Evolutionary conservation across 2,329 filamentous ascomycete genomes (phyloP).

Genomic region (Penicillium sp.): DNA sequence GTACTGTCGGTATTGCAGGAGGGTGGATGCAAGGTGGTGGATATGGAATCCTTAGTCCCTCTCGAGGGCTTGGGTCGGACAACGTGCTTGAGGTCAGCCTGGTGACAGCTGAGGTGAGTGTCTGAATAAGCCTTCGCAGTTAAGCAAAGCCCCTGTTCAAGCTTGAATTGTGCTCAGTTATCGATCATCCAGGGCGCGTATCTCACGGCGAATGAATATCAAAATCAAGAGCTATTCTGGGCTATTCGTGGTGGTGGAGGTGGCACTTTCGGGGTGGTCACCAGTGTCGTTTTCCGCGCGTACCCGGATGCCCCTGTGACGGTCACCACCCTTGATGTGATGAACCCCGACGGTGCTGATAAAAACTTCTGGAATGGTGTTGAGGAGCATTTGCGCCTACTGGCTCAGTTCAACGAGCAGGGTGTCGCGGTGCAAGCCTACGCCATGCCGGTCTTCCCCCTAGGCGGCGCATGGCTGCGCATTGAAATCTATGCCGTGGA

Average conservation of each 20-base stretch:
- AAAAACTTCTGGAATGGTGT: background rate
- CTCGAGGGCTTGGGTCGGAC: slow-evolving; percentile 48
- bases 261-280: slow-evolving; percentile 9
- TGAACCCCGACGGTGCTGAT: background rate
- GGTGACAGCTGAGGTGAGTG: slow-evolving; percentile 37
- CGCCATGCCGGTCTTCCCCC: background rate
- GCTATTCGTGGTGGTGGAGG: slow-evolving; percentile 30
- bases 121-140: too few species aligned
- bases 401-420: background rate
- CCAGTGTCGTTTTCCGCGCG: background rate
- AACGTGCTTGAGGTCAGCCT: slow-evolving; percentile 47
- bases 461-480: background rate
- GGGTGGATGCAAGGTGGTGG: slow-evolving; percentile 40
- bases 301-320: background rate
- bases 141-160: too few species aligned
- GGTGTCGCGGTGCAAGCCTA: background rate
- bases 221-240: slow-evolving; percentile 46
- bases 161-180: background rate
- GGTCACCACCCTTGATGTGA: background rate
- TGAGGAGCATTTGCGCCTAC: background rate
- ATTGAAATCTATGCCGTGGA: background rate
- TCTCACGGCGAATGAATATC: slow-evolving; percentile 39
- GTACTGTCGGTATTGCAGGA: slow-evolving; percentile 20
- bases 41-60: slow-evolving; percentile 40
- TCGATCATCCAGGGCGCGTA: slow-evolving; percentile 30